These are phyloP conservation scores for Pseudotulostoma volvatum DNA, from an alignment of 495 filamentous ascomycete genomes.

Conservation along the genomic window DNA sequence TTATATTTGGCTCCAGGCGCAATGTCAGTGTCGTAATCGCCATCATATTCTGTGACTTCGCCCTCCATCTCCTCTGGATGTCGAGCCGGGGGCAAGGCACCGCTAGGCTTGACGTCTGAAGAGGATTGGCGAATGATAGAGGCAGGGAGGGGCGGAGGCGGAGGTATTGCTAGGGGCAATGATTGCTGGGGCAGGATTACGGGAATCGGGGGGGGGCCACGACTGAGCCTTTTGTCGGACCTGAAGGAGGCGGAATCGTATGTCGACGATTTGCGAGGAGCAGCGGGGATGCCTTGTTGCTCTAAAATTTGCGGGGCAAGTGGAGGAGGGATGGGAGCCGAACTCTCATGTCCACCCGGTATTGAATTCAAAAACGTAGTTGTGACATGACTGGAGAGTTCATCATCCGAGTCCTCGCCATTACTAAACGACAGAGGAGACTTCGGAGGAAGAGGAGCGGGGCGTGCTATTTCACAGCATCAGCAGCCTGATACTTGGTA, in stretches of 20 bases:
- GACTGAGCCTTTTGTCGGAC: constrained; percentile 35
- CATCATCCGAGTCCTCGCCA: constrained; percentile 87
- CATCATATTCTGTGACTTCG: constrained; percentile 88
- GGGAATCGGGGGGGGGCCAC: constrained; percentile 34
- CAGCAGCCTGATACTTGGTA: constrained; percentile 15
- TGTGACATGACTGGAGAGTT: constrained; percentile 53
- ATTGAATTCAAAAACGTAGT: constrained; percentile 27
- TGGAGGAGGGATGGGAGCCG: constrained; percentile 24
- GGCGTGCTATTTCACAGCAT: constrained; percentile 33
- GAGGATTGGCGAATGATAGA: constrained; percentile 44
- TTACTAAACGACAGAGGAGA: constrained; percentile 46
- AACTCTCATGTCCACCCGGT: constrained; percentile 13
- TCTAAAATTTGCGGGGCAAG: constrained; percentile 31
- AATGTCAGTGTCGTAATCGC: constrained; percentile 96
- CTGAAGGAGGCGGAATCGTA: constrained; percentile 34
- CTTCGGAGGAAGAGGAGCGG: constrained; percentile 32
- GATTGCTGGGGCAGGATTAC: constrained; percentile 26
- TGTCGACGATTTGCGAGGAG: constrained; percentile 24
- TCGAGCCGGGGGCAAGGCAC: constrained; percentile 12
- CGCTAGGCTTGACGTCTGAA: constrained; percentile 31
- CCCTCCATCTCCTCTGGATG: constrained; percentile 51
- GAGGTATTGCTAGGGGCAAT: constrained; percentile 44
- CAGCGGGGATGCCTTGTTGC: constrained; percentile 13
- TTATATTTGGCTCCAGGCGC: constrained; percentile 76
- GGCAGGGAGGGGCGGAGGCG: constrained; percentile 62